These are phyloP conservation scores for Suillus variegatus DNA, from an alignment of 768 basidiomycete genomes.

Conservation along the genomic window DNA sequence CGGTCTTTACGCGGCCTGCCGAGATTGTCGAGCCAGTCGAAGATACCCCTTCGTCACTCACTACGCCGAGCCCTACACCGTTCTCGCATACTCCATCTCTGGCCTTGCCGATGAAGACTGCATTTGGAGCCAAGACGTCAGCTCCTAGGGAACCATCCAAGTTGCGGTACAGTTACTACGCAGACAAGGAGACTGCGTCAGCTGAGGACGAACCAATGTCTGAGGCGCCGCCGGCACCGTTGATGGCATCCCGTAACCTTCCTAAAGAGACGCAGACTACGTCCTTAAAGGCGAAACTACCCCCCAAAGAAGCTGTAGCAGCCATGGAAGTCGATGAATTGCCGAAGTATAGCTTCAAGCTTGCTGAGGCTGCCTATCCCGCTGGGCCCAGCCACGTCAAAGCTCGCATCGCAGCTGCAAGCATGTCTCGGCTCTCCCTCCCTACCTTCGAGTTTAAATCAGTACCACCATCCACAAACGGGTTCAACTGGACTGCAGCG, in stretches of 20 bases:
- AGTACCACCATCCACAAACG: conserved; percentile 28
- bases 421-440: conserved; percentile 42
- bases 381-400: conserved; percentile 23
- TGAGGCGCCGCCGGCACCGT: conserved; percentile 6
- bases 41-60: conserved; percentile 18
- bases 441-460: conserved; percentile 44
- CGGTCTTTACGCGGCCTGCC: conserved; percentile 29
- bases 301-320: conserved; percentile 28
- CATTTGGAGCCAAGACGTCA: conserved; percentile 44
- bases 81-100: conserved; percentile 17
- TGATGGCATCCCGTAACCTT: conserved; percentile 29
- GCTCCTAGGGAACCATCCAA: conserved; percentile 80
- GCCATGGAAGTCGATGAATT: conserved; percentile 34
- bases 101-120: conserved; percentile 17
- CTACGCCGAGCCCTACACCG: conserved; percentile 13
- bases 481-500: conserved; percentile 65
- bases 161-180: conserved; percentile 69
- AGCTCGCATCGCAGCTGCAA: conserved; percentile 39
- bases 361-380: conserved; percentile 15
- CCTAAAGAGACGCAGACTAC: conserved; percentile 20
- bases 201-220: conserved; percentile 12
- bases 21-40: conserved; percentile 44
- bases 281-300: conserved; percentile 24
- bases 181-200: conserved; percentile 44
- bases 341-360: conserved; percentile 35